A percentile compares a stretch with the other conserved stretches of the same genome.
These are phyloP conservation scores for Starmerella sirachaensis DNA, from an alignment of 805 yeast species.

Conservation along the genomic window DNA sequence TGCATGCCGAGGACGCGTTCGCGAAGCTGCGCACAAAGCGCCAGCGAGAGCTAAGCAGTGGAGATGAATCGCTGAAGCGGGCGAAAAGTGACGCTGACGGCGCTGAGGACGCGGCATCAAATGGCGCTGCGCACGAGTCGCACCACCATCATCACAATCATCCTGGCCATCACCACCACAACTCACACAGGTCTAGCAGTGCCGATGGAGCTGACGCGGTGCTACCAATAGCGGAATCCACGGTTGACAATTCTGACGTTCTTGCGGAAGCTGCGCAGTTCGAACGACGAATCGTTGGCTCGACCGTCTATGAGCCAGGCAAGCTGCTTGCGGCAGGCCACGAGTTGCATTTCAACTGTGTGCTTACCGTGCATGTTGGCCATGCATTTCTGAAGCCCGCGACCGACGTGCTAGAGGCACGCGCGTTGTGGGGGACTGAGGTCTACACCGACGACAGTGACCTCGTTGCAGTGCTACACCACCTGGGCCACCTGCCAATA, in stretches of 20 bases:
- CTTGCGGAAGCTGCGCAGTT: constrained; percentile 33
- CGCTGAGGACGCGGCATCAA: no score
- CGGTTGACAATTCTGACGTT: constrained; percentile 31
- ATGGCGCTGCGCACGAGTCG: no score
- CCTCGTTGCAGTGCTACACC: constrained; percentile 58
- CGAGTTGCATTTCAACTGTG: constrained; percentile 28
- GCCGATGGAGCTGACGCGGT: no score
- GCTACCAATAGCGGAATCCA: not conserved
- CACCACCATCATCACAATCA: no score
- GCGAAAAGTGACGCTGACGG: not conserved
- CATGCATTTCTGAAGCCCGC: constrained; percentile 29
- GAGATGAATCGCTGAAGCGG: constrained; percentile 1
- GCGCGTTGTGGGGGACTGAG: constrained; percentile 83
- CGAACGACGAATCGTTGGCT: constrained; percentile 40
- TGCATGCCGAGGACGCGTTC: constrained; percentile 30
- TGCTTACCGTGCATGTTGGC: constrained; percentile 50
- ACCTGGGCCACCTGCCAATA: constrained; percentile 48
- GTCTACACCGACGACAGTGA: constrained; percentile 92
- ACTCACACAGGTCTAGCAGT: no score
- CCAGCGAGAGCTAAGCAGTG: constrained; percentile 8
- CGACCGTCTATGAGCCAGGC: constrained; percentile 37
- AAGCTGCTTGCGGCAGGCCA: constrained; percentile 23
- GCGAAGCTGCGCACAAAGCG: constrained; percentile 26
- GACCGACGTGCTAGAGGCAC: constrained; percentile 30
- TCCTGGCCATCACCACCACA: no score